Conservation (phyloP, 148 eudicot species). For the Bassia scoparia region DNA sequence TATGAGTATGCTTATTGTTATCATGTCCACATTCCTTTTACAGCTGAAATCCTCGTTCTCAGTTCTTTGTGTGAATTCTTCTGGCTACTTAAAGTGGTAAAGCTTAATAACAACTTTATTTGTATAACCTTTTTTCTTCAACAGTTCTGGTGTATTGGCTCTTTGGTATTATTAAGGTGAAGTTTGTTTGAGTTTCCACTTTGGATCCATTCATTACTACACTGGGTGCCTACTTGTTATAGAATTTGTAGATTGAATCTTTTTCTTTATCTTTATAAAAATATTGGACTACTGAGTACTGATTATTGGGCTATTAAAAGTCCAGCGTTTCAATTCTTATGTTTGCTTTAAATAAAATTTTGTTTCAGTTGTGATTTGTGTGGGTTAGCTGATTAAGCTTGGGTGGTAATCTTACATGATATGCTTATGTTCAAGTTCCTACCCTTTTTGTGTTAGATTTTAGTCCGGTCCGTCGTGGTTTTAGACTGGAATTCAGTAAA, state of each 20-base stretch:
- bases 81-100: not conserved
- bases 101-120: conserved; percentile 7
- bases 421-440: no score
- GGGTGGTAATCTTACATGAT: no score
- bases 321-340: no score
- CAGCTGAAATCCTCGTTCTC: conserved; percentile 5
- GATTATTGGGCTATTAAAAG: no score
- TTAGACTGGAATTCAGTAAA: no score
- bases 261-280: conserved; percentile 3
- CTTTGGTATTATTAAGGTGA: not conserved
- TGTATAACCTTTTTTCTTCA: conserved; percentile 10
- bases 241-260: not conserved
- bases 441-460: no score
- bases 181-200: not conserved
- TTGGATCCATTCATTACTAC: conserved; percentile 13
- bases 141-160: not conserved
- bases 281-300: no score
- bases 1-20: not conserved
- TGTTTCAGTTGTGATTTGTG: no score
- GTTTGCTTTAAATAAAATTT: no score
- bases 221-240: not conserved
- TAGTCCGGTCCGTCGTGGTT: no score
- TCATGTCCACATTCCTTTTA: conserved; percentile 9
- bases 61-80: not conserved
- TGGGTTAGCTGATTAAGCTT: no score